A percentile compares a stretch with the other conserved stretches of the same genome.
These are phyloP conservation scores for Amanita phalloides DNA, from an alignment of 768 basidiomycete genomes.

Conservation along the genomic window DNA sequence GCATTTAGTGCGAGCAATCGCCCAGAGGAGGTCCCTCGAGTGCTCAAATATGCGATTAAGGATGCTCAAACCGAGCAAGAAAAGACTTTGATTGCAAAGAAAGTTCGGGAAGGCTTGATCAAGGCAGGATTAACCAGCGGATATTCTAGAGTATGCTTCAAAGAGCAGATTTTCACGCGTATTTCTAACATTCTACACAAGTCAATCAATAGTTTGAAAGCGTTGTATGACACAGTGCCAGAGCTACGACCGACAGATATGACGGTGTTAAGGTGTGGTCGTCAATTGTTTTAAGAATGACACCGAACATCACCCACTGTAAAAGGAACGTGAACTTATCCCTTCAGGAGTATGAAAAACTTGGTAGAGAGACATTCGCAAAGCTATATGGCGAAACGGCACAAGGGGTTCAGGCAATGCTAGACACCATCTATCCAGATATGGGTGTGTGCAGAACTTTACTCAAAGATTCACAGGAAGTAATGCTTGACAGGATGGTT, in stretches of 20 bases:
- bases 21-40: conserved; percentile 44
- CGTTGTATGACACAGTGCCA: conserved; percentile 41
- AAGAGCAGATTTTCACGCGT: background rate
- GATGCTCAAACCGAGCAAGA: conserved; percentile 29
- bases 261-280: conserved; percentile 30
- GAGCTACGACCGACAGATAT: conserved; percentile 35
- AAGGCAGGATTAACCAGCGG: conserved; percentile 50
- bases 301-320: background rate
- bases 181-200: conserved; percentile 12
- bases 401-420: conserved; percentile 30
- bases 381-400: conserved; percentile 49
- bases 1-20: conserved; percentile 48
- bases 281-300: background rate
- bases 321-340: conserved; percentile 30
- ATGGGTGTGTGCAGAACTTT: conserved; percentile 32
- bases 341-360: conserved; percentile 29
- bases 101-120: conserved; percentile 51
- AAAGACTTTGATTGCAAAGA: conserved; percentile 33
- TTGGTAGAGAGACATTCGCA: conserved; percentile 34
- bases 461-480: background rate
- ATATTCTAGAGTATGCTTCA: conserved; percentile 38
- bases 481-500: conserved; percentile 36
- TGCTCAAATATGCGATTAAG: conserved; percentile 38
- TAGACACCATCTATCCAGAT: conserved; percentile 48
- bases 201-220: conserved; percentile 48